Evolutionary conservation across 192 early-diverging fungal genomes (phyloP).

Genomic region (Entomortierella chlamydospora): DNA sequence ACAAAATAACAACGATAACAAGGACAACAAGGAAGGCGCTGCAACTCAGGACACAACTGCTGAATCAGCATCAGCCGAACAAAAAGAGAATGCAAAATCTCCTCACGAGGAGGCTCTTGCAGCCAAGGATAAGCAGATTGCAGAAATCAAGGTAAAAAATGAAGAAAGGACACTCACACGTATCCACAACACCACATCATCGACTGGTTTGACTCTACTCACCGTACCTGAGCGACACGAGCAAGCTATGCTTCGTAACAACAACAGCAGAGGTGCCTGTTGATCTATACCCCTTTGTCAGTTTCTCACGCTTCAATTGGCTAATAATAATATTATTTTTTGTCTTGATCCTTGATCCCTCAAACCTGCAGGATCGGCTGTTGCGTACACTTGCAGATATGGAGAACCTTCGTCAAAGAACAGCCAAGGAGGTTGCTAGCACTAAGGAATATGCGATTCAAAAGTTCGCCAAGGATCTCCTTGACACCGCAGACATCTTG

Average conservation of each 20-base stretch:
- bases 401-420: slow-evolving; percentile 94
- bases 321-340: too few relatives aligned
- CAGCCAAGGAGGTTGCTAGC: slow-evolving; percentile 85
- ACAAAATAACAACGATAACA: slow-evolving; percentile 29
- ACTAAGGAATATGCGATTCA: slow-evolving; percentile 91
- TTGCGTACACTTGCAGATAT: slow-evolving; percentile 93
- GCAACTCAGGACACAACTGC: slow-evolving; percentile 23
- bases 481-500: slow-evolving; percentile 93
- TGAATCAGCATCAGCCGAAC: slow-evolving; percentile 16
- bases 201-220: too few relatives aligned
- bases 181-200: too few relatives aligned
- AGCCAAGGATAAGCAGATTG: slow-evolving; percentile 84
- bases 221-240: too few relatives aligned
- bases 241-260: too few relatives aligned
- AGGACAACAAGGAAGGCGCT: slow-evolving; percentile 43
- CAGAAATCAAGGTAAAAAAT: slow-evolving; percentile 77
- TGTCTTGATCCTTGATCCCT: too few relatives aligned
- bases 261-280: too few relatives aligned
- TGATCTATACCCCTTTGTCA: too few relatives aligned
- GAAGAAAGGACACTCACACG: background rate
- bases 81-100: slow-evolving; percentile 29
- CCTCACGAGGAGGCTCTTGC: slow-evolving; percentile 56
- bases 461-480: slow-evolving; percentile 98
- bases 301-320: background rate
- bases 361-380: slow-evolving; percentile 78